Percentiles rank a stretch among this genome's conserved stretches.
Evolutionary conservation across 1,139 yeast species (phyloP).

Genomic region (Geotrichum bryndzae): DNA sequence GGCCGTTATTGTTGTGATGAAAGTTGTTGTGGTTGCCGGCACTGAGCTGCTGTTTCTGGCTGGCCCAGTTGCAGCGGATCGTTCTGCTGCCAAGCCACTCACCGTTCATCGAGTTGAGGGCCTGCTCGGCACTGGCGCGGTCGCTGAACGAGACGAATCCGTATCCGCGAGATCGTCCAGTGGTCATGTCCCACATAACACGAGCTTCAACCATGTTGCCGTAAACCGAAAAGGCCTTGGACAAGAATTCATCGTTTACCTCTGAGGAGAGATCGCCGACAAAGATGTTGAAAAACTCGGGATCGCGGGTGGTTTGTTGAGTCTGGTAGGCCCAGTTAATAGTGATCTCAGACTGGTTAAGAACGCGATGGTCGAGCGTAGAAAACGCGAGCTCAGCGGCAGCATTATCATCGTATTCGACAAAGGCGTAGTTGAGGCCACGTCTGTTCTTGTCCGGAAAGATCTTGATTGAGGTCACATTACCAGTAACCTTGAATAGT

Average conservation of each 20-base stretch:
- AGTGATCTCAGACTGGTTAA: slow-evolving; percentile 42
- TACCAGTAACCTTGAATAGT: slow-evolving; percentile 58
- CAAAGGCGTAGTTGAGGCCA: slow-evolving; percentile 64
- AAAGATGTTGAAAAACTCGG: slow-evolving; percentile 62
- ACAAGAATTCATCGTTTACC: slow-evolving; percentile 69
- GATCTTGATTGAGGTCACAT: slow-evolving; percentile 43
- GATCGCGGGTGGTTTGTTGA: slow-evolving; percentile 48
- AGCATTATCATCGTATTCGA: slow-evolving; percentile 58
- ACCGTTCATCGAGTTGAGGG: slow-evolving; percentile 72
- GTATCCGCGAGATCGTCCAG: slow-evolving; percentile 85
- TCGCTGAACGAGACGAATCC: slow-evolving; percentile 81
- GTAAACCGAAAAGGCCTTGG: slow-evolving; percentile 53
- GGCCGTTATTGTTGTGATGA: background rate
- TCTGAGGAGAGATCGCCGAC: slow-evolving; percentile 85
- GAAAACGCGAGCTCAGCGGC: slow-evolving; percentile 60
- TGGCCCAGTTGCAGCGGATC: slow-evolving; percentile 85
- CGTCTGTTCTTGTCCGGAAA: slow-evolving; percentile 59
- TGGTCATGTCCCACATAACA: slow-evolving; percentile 97
- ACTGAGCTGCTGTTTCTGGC: slow-evolving; percentile 44
- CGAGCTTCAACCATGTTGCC: slow-evolving; percentile 72
- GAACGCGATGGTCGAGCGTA: slow-evolving; percentile 49
- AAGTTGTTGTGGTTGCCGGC: background rate
- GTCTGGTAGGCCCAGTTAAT: slow-evolving; percentile 85
- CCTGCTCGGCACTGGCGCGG: slow-evolving; percentile 65
- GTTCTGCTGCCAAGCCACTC: slow-evolving; percentile 65